phyloP scores from a whole-genome alignment of 1,284 basidiomycete species.

The Exobasidium cylindrosporum region DNA sequence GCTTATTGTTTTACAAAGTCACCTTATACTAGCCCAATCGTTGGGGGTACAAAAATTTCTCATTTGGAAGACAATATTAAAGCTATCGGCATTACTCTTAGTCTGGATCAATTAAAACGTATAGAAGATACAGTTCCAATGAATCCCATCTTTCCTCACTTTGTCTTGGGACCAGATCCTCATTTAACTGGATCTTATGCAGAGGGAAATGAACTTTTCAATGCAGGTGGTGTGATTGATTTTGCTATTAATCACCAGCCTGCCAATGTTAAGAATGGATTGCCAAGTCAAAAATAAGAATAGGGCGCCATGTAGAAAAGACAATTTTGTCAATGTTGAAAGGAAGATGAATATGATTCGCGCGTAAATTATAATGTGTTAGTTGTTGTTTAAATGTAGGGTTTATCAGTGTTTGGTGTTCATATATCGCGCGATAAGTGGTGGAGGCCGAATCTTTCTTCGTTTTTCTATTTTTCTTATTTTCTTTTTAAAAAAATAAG shows the following conservation, averaged over 20 bases:
- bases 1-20: constrained; percentile 27
- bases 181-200: constrained; percentile 19
- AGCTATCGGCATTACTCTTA: constrained; percentile 25
- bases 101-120: constrained; percentile 25
- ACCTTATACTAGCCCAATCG: constrained; percentile 29
- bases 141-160: constrained; percentile 45
- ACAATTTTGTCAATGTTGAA: too few species aligned
- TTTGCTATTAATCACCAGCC: not conserved
- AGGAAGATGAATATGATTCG: too few species aligned
- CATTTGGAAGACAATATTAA: constrained; percentile 32
- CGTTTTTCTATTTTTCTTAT: too few species aligned
- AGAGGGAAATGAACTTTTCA: not conserved
- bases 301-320: too few species aligned
- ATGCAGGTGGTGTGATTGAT: not conserved
- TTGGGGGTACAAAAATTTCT: constrained; percentile 32
- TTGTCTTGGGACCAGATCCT: constrained; percentile 23
- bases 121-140: constrained; percentile 29
- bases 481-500: too few species aligned
- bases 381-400: too few species aligned
- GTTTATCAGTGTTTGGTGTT: too few species aligned
- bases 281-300: too few species aligned
- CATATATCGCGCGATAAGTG: too few species aligned
- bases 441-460: too few species aligned
- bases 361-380: too few species aligned
- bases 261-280: not conserved